Percentiles rank a stretch among this genome's conserved stretches.
Evolutionary conservation across 2,329 filamentous ascomycete species (phyloP).

Genomic region (Exophiala calicioides): DNA sequence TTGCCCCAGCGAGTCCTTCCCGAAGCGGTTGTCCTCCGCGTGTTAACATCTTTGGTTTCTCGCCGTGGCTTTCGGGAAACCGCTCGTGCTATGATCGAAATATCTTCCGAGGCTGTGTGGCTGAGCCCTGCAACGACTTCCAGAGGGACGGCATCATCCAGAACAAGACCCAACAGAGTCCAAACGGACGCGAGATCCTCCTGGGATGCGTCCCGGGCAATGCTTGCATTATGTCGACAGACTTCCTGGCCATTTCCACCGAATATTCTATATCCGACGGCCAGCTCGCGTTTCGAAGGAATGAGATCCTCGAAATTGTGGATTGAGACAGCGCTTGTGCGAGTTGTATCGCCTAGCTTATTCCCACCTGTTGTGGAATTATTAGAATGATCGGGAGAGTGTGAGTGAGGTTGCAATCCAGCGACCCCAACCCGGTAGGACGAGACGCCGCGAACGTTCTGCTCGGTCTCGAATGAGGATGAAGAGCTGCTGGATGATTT

Average conservation of each 20-base stretch:
- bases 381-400: constrained; percentile 50
- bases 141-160: constrained; percentile 74
- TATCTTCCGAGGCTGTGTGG: constrained; percentile 58
- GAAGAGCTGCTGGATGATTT: constrained; percentile 61
- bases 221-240: constrained; percentile 77
- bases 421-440: constrained; percentile 12
- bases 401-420: constrained; percentile 54
- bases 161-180: constrained; percentile 74
- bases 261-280: constrained; percentile 78
- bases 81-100: constrained; percentile 69
- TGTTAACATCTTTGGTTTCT: constrained; percentile 38
- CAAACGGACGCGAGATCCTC: constrained; percentile 77
- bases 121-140: constrained; percentile 51
- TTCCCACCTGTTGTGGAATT: constrained; percentile 58
- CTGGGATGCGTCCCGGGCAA: constrained; percentile 71
- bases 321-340: constrained; percentile 71
- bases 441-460: constrained; percentile 53
- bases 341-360: constrained; percentile 44
- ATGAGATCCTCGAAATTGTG: constrained; percentile 65
- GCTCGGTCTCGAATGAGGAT: constrained; percentile 48
- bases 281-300: constrained; percentile 77
- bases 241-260: constrained; percentile 78
- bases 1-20: constrained; percentile 56
- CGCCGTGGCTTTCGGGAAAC: constrained; percentile 49
- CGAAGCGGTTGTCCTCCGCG: neutral